Percentiles rank a stretch among this genome's conserved stretches.
Evolutionary conservation across 108 stramenopile genomes (phyloP).

Genomic region (Skeletonema tropicum): DNA sequence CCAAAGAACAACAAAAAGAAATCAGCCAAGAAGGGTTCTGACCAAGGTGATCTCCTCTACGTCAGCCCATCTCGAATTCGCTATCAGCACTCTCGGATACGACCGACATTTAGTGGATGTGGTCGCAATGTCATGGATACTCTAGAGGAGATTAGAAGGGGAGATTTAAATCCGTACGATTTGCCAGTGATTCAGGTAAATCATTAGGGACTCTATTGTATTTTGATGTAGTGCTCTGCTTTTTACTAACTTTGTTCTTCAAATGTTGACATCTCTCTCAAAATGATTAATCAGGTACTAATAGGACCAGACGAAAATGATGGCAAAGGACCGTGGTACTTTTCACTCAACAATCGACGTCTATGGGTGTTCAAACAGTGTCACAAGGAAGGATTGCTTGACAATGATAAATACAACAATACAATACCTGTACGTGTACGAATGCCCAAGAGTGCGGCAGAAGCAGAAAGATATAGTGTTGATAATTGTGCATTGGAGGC

Average conservation of each 20-base stretch:
- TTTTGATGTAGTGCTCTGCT: no score
- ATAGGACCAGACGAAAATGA: conserved; percentile 70
- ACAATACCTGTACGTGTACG: conserved; percentile 70
- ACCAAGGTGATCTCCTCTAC: conserved; percentile 33
- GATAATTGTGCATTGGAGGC: conserved; percentile 80
- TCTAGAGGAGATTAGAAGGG: conserved; percentile 74
- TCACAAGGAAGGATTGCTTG: conserved; percentile 71
- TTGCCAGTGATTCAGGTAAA: conserved; percentile 88
- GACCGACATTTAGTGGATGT: conserved; percentile 89
- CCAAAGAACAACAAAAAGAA: conserved; percentile 3
- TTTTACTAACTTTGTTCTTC: not conserved
- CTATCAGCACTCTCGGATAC: conserved; percentile 91
- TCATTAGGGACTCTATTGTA: not conserved
- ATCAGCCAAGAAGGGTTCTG: not conserved
- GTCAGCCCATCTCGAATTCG: conserved; percentile 84
- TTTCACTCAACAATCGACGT: conserved; percentile 91
- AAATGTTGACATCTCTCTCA: not conserved
- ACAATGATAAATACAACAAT: conserved; percentile 34
- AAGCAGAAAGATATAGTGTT: conserved; percentile 66
- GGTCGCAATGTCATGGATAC: conserved; percentile 81
- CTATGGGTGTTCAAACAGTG: conserved; percentile 91
- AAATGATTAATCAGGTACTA: conserved; percentile 44
- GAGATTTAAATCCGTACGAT: conserved; percentile 58
- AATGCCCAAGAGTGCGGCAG: conserved; percentile 62
- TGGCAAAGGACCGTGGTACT: conserved; percentile 78